These are phyloP conservation scores for Candida krabiensis DNA, from an alignment of 805 yeast genomes.

Conservation along the genomic window DNA sequence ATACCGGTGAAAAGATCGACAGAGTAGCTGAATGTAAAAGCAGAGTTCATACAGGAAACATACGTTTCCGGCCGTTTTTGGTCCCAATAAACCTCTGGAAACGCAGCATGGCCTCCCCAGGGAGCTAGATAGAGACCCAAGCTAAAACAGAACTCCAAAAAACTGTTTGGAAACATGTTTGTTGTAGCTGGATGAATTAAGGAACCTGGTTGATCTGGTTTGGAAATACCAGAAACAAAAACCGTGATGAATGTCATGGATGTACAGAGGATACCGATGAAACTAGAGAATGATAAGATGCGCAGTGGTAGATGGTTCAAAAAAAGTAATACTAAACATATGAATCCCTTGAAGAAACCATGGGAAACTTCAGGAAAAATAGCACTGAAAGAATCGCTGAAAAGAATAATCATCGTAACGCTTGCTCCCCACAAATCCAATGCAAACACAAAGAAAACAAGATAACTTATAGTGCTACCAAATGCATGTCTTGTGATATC, in stretches of 20 bases:
- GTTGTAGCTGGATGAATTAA: slow-evolving; percentile 63
- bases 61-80: slow-evolving; percentile 67
- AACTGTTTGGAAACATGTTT: slow-evolving; percentile 59
- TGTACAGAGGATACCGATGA: slow-evolving; percentile 72
- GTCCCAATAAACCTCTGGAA: slow-evolving; percentile 70
- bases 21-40: slow-evolving; percentile 59
- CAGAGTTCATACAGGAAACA: slow-evolving; percentile 49
- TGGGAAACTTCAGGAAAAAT: slow-evolving; percentile 43
- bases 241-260: slow-evolving; percentile 61
- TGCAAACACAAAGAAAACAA: slow-evolving; percentile 50
- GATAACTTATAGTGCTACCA: slow-evolving; percentile 43
- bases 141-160: slow-evolving; percentile 53
- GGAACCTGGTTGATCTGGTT: slow-evolving; percentile 71
- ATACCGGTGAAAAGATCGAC: slow-evolving; percentile 66
- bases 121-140: slow-evolving; percentile 75
- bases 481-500: slow-evolving; percentile 55
- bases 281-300: slow-evolving; percentile 63
- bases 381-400: slow-evolving; percentile 57
- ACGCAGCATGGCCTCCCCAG: slow-evolving; percentile 83
- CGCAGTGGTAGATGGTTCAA: slow-evolving; percentile 71
- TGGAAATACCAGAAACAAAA: slow-evolving; percentile 61
- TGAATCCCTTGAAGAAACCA: slow-evolving; percentile 40
- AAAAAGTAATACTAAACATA: slow-evolving; percentile 41
- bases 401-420: slow-evolving; percentile 55
- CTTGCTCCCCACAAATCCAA: slow-evolving; percentile 64